A percentile compares a stretch with the other conserved stretches of the same genome.
Conservation (phyloP, 2,329 filamentous ascomycete species). For the Cytospora piceae region DNA sequence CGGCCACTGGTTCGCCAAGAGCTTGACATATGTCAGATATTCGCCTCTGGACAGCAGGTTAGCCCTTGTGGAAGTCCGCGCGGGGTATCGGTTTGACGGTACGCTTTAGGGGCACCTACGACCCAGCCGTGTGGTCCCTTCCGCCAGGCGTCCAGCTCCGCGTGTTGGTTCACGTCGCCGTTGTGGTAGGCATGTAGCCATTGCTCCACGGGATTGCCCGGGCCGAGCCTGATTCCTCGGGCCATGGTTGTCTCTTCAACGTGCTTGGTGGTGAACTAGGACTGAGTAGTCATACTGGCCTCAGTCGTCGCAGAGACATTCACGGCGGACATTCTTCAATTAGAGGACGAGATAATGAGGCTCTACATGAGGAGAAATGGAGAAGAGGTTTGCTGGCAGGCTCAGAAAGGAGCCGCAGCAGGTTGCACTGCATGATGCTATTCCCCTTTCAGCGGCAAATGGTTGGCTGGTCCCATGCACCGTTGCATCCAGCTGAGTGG, state of each 20-base stretch:
- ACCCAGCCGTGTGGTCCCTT: slow-evolving; percentile 13
- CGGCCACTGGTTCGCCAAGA: slow-evolving; percentile 19
- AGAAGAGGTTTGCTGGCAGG: slow-evolving; percentile 8
- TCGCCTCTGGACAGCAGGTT: slow-evolving; percentile 6
- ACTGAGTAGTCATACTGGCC: background rate
- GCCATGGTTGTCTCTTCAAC: slow-evolving; percentile 4
- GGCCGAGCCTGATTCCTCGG: slow-evolving; percentile 17
- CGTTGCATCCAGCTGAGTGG: slow-evolving; percentile 1
- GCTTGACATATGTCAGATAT: slow-evolving; percentile 23
- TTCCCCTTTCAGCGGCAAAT: slow-evolving; percentile 23
- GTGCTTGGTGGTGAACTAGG: background rate
- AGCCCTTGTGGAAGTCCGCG: background rate
- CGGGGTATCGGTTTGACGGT: background rate
- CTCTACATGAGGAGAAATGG: slow-evolving; percentile 11
- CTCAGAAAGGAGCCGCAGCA: slow-evolving; percentile 19
- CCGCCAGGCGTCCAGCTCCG: background rate
- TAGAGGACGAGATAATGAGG: slow-evolving; percentile 6
- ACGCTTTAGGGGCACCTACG: background rate
- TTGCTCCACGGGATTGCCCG: slow-evolving; percentile 17
- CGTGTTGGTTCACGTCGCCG: slow-evolving; percentile 24
- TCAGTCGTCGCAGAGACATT: background rate
- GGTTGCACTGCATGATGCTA: slow-evolving; percentile 28
- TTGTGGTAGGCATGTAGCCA: slow-evolving; percentile 24
- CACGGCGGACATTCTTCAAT: background rate
- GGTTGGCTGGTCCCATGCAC: slow-evolving; percentile 14